These are phyloP conservation scores for Ogataea trehalophila DNA, from an alignment of 805 yeast species.

Conservation along the genomic window DNA sequence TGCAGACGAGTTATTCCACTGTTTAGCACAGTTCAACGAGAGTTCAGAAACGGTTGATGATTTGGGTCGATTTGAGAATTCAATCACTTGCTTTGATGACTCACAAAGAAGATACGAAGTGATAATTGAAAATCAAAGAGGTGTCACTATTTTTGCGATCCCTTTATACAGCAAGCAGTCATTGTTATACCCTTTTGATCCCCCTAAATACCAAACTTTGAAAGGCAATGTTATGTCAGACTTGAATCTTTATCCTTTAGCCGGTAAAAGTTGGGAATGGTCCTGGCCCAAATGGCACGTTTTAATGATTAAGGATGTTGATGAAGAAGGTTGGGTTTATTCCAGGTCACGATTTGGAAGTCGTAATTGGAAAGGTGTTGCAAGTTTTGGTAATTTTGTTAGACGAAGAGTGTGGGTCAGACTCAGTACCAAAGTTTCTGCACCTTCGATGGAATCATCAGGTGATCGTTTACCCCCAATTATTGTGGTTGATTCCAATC, in stretches of 20 bases:
- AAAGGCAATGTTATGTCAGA: slow-evolving; percentile 34
- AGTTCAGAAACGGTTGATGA: slow-evolving; percentile 7
- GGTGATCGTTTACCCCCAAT: background rate
- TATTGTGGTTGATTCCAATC: slow-evolving; percentile 1
- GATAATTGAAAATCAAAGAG: slow-evolving; percentile 51
- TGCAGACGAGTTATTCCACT: slow-evolving; percentile 22
- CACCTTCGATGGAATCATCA: background rate
- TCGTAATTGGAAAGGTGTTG: slow-evolving; percentile 46
- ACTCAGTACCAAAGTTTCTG: slow-evolving; percentile 25
- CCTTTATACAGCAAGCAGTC: slow-evolving; percentile 44
- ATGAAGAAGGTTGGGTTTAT: slow-evolving; percentile 56
- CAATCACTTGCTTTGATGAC: slow-evolving; percentile 2
- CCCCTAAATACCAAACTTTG: slow-evolving; percentile 42
- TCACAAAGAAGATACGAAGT: slow-evolving; percentile 31
- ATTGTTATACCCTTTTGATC: slow-evolving; percentile 45
- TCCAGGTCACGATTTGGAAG: slow-evolving; percentile 37
- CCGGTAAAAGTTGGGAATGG: slow-evolving; percentile 51
- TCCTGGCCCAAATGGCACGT: slow-evolving; percentile 52
- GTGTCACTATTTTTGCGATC: slow-evolving; percentile 46
- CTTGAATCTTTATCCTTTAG: slow-evolving; percentile 37
- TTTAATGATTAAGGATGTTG: slow-evolving; percentile 50
- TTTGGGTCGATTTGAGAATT: slow-evolving; percentile 7
- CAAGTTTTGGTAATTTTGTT: slow-evolving; percentile 44
- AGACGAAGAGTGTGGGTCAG: slow-evolving; percentile 49
- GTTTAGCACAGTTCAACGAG: slow-evolving; percentile 19